These are phyloP conservation scores for Nannochloropsis gaditana DNA, from an alignment of 108 stramenopile genomes.

Conservation along the genomic window DNA sequence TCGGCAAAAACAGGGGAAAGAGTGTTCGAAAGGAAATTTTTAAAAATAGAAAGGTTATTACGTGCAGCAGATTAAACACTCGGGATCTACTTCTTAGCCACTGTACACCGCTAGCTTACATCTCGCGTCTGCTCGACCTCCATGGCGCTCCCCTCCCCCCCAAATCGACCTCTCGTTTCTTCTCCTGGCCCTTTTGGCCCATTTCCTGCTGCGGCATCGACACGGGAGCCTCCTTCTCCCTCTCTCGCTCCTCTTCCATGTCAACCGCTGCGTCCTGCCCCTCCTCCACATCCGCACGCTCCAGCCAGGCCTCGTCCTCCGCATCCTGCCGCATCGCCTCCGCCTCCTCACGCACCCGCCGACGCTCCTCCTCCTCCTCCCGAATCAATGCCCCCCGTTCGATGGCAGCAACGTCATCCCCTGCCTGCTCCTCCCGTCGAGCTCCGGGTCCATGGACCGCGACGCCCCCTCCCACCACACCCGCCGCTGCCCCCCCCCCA, in stretches of 20 bases:
- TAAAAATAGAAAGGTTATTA: too few relatives aligned
- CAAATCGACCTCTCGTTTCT: too few relatives aligned
- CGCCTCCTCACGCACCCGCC: conserved; percentile 3
- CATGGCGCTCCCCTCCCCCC: neutral
- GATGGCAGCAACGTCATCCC: neutral
- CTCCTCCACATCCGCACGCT: neutral
- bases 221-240: neutral
- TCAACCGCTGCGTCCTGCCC: neutral
- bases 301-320: neutral
- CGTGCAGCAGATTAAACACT: too few relatives aligned
- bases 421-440: neutral
- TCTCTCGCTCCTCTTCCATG: conserved; percentile 2
- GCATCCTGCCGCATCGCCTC: neutral
- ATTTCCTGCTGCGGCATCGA: neutral
- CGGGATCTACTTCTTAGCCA: too few relatives aligned
- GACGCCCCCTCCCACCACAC: neutral
- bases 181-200: neutral
- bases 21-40: too few relatives aligned
- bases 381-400: neutral
- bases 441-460: neutral
- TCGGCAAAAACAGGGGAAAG: neutral
- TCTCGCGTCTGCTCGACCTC: neutral
- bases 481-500: neutral
- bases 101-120: too few relatives aligned
- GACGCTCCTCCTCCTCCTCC: neutral